Conservation (phyloP, 257 asterid genomes). For the Solanum boliviense region DNA sequence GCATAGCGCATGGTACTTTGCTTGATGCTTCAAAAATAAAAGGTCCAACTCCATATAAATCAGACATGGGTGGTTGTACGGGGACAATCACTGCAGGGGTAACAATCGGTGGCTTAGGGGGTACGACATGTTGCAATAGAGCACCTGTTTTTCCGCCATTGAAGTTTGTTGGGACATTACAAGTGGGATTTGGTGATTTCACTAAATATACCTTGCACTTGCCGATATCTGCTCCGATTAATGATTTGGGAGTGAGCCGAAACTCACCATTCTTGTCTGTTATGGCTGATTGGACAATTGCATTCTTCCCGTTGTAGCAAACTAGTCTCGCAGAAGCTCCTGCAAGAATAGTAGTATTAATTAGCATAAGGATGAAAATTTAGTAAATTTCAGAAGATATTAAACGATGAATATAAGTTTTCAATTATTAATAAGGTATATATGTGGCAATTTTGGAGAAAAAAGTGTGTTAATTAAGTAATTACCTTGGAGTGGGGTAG, state of each 20-base stretch:
- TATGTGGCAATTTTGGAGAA: neutral
- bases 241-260: conserved; percentile 10
- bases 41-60: conserved; percentile 31
- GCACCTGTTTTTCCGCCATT: conserved; percentile 26
- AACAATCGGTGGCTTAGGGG: neutral
- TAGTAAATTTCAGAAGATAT: neutral
- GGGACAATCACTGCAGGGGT: neutral
- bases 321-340: neutral
- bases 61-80: neutral
- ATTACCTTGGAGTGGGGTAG: conserved; percentile 16
- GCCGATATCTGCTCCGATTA: conserved; percentile 7
- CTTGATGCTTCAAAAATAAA: conserved; percentile 30
- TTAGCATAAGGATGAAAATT: neutral
- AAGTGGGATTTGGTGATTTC: conserved; percentile 15
- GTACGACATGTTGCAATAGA: conserved; percentile 1
- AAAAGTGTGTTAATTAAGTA: neutral
- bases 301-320: conserved; percentile 3
- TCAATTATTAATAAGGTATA: too few relatives aligned
- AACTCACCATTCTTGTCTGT: conserved; percentile 37
- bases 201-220: conserved; percentile 26
- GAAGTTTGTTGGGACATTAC: conserved; percentile 29
- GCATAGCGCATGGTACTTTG: conserved; percentile 11
- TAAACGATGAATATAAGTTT: neutral
- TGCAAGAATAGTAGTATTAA: neutral
- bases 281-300: conserved; percentile 1